Percentiles rank a stretch among this genome's conserved stretches.
Conservation (phyloP, 345 rosid species). For the Salix brachista region DNA sequence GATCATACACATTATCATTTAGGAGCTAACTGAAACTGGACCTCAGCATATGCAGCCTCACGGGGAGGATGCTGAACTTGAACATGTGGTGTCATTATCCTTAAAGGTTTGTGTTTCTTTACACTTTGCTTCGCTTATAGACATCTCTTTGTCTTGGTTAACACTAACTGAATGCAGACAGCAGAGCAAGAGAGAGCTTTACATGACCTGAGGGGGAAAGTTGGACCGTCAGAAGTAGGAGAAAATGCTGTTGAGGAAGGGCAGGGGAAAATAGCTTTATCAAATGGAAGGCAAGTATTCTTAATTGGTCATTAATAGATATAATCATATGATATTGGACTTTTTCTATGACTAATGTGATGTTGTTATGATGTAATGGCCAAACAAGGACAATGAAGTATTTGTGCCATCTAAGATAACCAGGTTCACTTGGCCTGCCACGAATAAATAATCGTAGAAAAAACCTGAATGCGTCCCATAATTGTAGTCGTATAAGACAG, state of each 20-base stretch:
- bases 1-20: conserved; percentile 2
- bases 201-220: conserved; percentile 36
- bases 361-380: not conserved
- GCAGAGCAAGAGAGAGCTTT: conserved; percentile 66
- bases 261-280: conserved; percentile 30
- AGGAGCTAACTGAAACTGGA: conserved; percentile 42
- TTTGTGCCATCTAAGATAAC: not conserved
- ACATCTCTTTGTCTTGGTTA: conserved; percentile 11
- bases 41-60: conserved; percentile 40
- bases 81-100: conserved; percentile 64
- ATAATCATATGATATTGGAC: not conserved
- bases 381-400: not conserved
- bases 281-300: conserved; percentile 66
- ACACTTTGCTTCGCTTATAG: not conserved
- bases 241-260: conserved; percentile 38
- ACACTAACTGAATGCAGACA: conserved; percentile 44
- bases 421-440: not conserved
- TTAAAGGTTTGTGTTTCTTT: conserved; percentile 10
- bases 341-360: not conserved
- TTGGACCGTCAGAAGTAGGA: conserved; percentile 44
- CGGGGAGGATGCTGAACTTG: conserved; percentile 58
- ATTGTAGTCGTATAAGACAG: not conserved
- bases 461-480: not conserved
- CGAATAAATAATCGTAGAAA: not conserved
- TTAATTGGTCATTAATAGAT: conserved; percentile 1